Conservation (phyloP, 139 green algal species). For the Coccomyxa sp. region DNA sequence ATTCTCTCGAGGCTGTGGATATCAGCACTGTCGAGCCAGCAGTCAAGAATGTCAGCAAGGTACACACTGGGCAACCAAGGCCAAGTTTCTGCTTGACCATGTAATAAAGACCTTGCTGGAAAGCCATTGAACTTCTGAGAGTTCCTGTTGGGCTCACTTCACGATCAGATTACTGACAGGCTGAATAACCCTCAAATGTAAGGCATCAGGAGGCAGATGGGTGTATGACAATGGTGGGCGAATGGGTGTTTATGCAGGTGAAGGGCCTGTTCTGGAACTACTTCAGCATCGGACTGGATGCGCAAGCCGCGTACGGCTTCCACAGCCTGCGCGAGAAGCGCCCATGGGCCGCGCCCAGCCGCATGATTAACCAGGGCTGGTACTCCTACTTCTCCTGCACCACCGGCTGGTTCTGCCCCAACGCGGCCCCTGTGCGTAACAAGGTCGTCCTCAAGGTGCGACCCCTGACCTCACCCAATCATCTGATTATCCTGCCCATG, state of each 20-base stretch:
- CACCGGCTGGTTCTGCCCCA: constrained; percentile 66
- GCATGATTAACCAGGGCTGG: constrained; percentile 75
- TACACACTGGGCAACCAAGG: too few species aligned
- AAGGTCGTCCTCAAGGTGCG: constrained; percentile 47
- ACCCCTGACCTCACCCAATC: too few species aligned
- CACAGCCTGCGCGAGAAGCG: constrained; percentile 67
- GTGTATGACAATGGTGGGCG: not conserved
- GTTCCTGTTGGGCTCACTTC: too few species aligned
- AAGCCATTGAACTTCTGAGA: too few species aligned
- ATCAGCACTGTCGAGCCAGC: not conserved
- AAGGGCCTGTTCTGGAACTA: constrained; percentile 78
- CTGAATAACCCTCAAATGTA: not conserved
- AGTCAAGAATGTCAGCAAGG: too few species aligned
- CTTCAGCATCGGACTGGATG: constrained; percentile 75
- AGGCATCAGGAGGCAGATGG: not conserved
- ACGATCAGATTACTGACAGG: too few species aligned
- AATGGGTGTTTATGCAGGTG: constrained; percentile 18
- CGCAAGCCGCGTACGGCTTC: constrained; percentile 73
- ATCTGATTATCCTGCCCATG: not conserved
- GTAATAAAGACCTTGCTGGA: too few species aligned
- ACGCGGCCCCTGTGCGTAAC: constrained; percentile 37
- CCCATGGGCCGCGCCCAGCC: constrained; percentile 34
- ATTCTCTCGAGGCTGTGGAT: constrained; percentile 25
- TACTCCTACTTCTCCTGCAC: constrained; percentile 48
- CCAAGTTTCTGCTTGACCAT: too few species aligned